Conservation (phyloP, 805 yeast genomes). For the Lachancea sp. region DNA sequence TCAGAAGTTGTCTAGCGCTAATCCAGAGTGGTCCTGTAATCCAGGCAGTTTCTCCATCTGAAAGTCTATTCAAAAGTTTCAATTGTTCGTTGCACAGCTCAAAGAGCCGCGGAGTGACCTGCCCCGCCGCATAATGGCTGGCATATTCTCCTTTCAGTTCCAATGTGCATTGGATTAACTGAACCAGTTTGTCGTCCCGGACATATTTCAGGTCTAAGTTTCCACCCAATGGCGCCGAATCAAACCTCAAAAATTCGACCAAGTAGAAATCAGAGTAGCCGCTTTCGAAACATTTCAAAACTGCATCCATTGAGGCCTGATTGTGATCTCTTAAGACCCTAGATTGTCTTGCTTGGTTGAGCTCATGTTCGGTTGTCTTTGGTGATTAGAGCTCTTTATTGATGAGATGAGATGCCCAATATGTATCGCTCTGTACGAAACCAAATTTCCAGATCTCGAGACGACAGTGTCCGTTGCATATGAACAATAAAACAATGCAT, state of each 20-base stretch:
- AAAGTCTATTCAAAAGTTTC: constrained; percentile 43
- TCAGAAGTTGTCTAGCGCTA: constrained; percentile 17
- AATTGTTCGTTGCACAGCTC: constrained; percentile 36
- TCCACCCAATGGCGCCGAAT: not conserved
- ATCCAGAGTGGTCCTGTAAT: constrained; percentile 25
- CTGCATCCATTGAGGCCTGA: not conserved
- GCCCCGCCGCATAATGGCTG: not conserved
- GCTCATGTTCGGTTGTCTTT: too few relatives aligned
- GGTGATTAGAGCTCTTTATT: too few relatives aligned
- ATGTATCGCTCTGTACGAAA: too few relatives aligned
- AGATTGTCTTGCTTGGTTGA: too few relatives aligned
- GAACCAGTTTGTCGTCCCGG: constrained; percentile 4
- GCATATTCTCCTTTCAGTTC: constrained; percentile 2
- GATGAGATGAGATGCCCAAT: too few relatives aligned
- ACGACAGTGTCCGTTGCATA: too few relatives aligned
- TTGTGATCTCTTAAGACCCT: too few relatives aligned
- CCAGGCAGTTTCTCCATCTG: constrained; percentile 51
- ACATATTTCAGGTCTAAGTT: not conserved
- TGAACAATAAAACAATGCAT: too few relatives aligned
- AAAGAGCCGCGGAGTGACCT: constrained; percentile 12
- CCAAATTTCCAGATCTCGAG: too few relatives aligned
- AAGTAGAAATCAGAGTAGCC: not conserved
- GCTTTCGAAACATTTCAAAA: constrained; percentile 1
- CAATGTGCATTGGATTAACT: constrained; percentile 2
- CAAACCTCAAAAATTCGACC: constrained; percentile 1